Conservation (phyloP, 768 basidiomycete species). For the Trametes cubensis region DNA sequence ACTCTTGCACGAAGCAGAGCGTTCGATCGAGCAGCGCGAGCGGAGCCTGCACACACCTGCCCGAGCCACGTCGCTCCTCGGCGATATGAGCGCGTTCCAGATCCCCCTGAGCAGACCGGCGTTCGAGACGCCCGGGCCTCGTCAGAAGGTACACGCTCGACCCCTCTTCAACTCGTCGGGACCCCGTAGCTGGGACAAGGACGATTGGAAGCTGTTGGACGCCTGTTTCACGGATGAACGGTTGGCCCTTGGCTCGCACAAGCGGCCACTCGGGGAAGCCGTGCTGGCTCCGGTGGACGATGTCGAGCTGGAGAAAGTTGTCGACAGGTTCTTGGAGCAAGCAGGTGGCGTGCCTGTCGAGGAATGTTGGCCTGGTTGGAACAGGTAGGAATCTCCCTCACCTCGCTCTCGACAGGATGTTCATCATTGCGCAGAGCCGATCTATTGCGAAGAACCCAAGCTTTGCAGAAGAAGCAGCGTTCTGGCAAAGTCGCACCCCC, state of each 20-base stretch:
- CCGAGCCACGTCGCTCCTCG: constrained; percentile 11
- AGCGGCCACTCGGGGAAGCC: constrained; percentile 34
- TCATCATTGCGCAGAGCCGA: constrained; percentile 44
- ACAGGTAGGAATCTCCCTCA: constrained; percentile 45
- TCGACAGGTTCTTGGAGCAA: constrained; percentile 55
- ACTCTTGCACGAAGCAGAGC: constrained; percentile 62
- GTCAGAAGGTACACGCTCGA: constrained; percentile 3
- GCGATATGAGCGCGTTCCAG: constrained; percentile 3
- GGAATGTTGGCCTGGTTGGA: constrained; percentile 50
- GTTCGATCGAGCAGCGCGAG: constrained; percentile 34
- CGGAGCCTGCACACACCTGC: constrained; percentile 18
- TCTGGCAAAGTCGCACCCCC: constrained; percentile 59
- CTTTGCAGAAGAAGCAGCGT: constrained; percentile 63
- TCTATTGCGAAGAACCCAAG: constrained; percentile 52
- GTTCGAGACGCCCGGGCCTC: constrained; percentile 19
- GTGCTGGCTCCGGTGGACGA: constrained; percentile 53
- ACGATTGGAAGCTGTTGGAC: constrained; percentile 82
- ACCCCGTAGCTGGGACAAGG: constrained; percentile 61
- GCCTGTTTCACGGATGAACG: constrained; percentile 77
- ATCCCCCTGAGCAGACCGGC: constrained; percentile 8
- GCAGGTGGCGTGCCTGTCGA: constrained; percentile 44
- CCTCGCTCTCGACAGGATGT: neutral
- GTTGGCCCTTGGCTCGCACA: constrained; percentile 46
- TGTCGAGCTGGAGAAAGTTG: constrained; percentile 58
- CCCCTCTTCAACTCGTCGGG: constrained; percentile 13